A percentile compares a stretch with the other conserved stretches of the same genome.
phyloP scores from a whole-genome alignment of 345 rosid species.

The Citrus sp. region DNA sequence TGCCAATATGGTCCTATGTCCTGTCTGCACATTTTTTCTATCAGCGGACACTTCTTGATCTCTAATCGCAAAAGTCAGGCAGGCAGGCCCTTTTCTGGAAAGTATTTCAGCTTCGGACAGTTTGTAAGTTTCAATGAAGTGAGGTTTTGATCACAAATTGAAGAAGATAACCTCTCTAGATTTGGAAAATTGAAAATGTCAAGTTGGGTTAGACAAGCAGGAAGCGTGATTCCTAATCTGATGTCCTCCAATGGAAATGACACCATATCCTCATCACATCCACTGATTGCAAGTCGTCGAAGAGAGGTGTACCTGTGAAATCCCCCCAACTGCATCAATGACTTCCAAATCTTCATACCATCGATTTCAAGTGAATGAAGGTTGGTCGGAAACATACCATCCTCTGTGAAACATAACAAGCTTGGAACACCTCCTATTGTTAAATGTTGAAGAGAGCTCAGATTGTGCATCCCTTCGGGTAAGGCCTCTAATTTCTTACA shows the following conservation, averaged over 20 bases:
- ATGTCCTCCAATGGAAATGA: conserved; percentile 10
- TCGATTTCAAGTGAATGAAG: background rate
- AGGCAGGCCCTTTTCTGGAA: background rate
- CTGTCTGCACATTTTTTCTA: background rate
- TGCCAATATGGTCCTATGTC: too few relatives aligned
- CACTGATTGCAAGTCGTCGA: background rate
- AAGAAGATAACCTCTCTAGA: conserved; percentile 5
- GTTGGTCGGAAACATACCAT: conserved; percentile 2
- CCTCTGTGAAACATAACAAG: background rate
- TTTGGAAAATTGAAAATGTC: conserved; percentile 10
- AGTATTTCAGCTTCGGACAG: conserved; percentile 11
- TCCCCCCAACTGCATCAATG: conserved; percentile 8
- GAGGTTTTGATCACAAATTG: conserved; percentile 11
- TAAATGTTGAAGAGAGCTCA: background rate
- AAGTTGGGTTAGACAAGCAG: background rate
- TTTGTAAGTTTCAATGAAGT: conserved; percentile 4
- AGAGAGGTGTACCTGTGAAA: conserved; percentile 16
- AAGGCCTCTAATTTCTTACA: background rate
- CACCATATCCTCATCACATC: background rate
- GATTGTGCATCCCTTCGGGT: background rate
- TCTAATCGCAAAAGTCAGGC: background rate
- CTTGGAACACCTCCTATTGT: background rate
- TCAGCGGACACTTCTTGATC: background rate
- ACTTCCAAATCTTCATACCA: background rate
- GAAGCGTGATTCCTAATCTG: background rate